phyloP scores from a whole-genome alignment of 495 filamentous ascomycete species.

The Talaromyces thailandensis region DNA sequence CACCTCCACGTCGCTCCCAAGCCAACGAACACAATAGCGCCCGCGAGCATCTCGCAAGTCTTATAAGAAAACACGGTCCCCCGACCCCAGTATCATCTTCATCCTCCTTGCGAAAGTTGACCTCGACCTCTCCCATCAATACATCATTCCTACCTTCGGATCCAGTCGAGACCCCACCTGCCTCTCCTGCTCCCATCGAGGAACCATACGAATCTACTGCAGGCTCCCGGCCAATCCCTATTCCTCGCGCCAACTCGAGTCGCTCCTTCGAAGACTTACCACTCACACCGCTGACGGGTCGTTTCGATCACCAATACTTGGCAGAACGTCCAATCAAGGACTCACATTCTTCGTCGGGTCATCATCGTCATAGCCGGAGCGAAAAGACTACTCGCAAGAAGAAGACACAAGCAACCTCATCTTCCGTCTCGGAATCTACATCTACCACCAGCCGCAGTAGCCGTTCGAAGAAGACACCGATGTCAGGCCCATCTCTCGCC shows the following conservation, averaged over 20 bases:
- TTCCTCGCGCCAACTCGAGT: constrained; percentile 20
- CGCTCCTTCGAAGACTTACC: constrained; percentile 28
- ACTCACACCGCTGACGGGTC: constrained; percentile 35
- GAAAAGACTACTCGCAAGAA: constrained; percentile 3
- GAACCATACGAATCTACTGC: constrained; percentile 15
- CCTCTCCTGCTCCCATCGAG: constrained; percentile 15
- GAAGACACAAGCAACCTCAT: background rate
- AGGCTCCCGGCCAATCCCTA: constrained; percentile 32
- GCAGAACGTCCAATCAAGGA: constrained; percentile 13
- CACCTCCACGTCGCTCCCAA: constrained; percentile 26
- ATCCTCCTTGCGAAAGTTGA: constrained; percentile 64
- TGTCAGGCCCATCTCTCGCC: constrained; percentile 19
- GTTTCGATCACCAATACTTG: constrained; percentile 24
- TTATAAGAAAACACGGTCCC: constrained; percentile 35
- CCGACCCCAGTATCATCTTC: constrained; percentile 56
- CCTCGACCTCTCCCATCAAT: constrained; percentile 54
- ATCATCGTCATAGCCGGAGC: background rate
- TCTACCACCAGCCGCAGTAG: constrained; percentile 5
- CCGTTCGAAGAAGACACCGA: background rate
- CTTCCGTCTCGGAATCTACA: background rate
- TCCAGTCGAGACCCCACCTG: constrained; percentile 48
- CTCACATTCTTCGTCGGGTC: constrained; percentile 11
- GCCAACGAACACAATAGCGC: constrained; percentile 55
- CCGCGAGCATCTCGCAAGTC: constrained; percentile 65
- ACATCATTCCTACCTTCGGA: constrained; percentile 61